Base-by-base conservation (phyloP, 1,139 yeast genomes). In the Debaryomyces coudertii region DNA sequence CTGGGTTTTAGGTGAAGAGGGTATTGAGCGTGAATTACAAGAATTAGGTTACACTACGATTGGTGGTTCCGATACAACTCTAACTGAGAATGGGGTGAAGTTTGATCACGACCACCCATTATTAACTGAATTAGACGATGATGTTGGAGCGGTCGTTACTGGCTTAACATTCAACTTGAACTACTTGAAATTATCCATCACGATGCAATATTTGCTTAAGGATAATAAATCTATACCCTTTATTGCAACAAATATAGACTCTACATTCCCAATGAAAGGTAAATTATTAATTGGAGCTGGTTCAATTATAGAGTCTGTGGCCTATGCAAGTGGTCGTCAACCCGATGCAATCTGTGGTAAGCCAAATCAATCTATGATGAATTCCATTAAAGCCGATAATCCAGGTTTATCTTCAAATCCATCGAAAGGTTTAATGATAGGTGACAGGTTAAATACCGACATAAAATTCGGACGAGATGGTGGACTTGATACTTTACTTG, bases 401-500 rank as follows among this genome's bases (percentile, higher is more conserved):
- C 71, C 69, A 0, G 67, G 61, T 1, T 61, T 75, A 43, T 62
- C 67, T 18, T 69, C 81, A 33, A 81, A 82, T 49, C 85, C 89
- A 34, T 59, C 71, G 11, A 76, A 80, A 47, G 87, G 96, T 7
- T 78, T 93, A 54, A 93, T 93, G 98, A 82, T 93, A 52, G 99
- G 99, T 24, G 99, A 93, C 65, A 78, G 99, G 52, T 75, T 93
- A 50, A 92, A 93, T 63, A 93, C 99, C 1, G 99, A 93, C 59
- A 93, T 93, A 83, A 81, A 79, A 58, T 93, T 93, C 66, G 99
- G 99, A 36, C 76, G 81, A 47, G 85, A 84, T 49, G 96, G 97
- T 42, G 95, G 95, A 0, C 76, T 95, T 42, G 82, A 77, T 52
- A 92, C 98, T 1, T 68, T 95, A 50, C 74, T 93, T 58, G 98